Base-by-base conservation (phyloP, 1,139 yeast species). In the Spathaspora sp. region DNA sequence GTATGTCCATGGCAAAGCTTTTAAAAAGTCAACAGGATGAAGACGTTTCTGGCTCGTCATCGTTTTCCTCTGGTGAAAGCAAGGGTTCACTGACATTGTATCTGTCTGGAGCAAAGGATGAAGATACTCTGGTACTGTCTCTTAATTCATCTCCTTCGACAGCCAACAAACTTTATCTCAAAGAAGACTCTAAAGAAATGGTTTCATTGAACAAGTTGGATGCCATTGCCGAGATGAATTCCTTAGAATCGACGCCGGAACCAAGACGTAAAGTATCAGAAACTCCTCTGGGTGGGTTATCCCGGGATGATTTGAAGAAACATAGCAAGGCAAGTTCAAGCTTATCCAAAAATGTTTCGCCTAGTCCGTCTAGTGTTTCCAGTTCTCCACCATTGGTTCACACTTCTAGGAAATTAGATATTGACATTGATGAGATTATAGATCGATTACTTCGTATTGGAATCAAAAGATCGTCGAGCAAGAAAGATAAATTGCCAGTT, bases 401-500 rank as follows among this genome's bases (percentile, higher is more conserved):
- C 10, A 51, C 56, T 26, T 49, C 57, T 4, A 53, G 46, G 4
- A 55, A 52, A 29, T 51, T 52, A 36, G 44, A 50, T 24, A 56
- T 78, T 36, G 81, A 82, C 57, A 58, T 83, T 25, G 87, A 83
- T 60, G 61, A 73, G 1, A 72, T 83, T 29, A 82, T 83, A 51
- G 81, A 78, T 45, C 72, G 74, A 46, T 66, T 83, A 47, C 66
- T 83, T 29, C 77, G 72, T 27, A 61, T 73, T 11, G 84, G 82
- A 7, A 59, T 58, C 18, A 65, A 63, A 44, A 54, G 51, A 20
- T 56, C 54, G 27, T 47, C 65, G 42, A 67, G 67, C 27, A 56
- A 61, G 31, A 68, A 75, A 38, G 79, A 74, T 52, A 68, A 72
- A 47, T 66, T 78, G 47, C 71, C 76, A 17, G 54, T 81, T 51